Conservation (phyloP, 2,329 filamentous ascomycete species). For the Parafenestella ontariensis region DNA sequence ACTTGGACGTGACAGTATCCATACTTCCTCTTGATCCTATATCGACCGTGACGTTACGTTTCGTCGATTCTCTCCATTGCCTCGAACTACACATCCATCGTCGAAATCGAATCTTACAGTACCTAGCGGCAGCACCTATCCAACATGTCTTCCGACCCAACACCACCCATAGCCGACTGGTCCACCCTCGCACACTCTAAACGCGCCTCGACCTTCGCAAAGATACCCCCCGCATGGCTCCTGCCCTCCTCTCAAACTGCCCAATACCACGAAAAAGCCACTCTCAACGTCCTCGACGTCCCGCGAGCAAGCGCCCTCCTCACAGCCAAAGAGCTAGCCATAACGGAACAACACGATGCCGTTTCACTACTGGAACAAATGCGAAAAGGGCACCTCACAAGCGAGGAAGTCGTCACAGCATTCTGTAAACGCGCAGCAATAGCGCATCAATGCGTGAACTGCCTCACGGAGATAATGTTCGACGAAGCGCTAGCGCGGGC, state of each 20-base stretch:
- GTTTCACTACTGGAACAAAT: conserved; percentile 39
- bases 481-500: conserved; percentile 50
- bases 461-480: conserved; percentile 55
- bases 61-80: background rate
- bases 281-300: conserved; percentile 38
- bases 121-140: background rate
- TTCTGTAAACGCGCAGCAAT: conserved; percentile 62
- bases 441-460: conserved; percentile 65
- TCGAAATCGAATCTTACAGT: background rate
- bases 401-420: conserved; percentile 57
- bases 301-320: conserved; percentile 42
- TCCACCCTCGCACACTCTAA: conserved; percentile 39
- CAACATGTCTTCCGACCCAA: conserved; percentile 14
- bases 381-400: conserved; percentile 27
- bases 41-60: no score
- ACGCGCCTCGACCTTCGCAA: conserved; percentile 28
- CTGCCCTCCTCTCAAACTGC: conserved; percentile 30
- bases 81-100: background rate
- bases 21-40: background rate
- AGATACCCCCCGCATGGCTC: conserved; percentile 45
- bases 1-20: no score
- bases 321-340: conserved; percentile 37
- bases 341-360: conserved; percentile 48
- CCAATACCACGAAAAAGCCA: conserved; percentile 25
- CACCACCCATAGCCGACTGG: conserved; percentile 37